Percentiles rank a stretch among this genome's conserved stretches.
Evolutionary conservation across 2,329 filamentous ascomycete genomes (phyloP).

Genomic region (Pseudocercospora pini-densiflorae): DNA sequence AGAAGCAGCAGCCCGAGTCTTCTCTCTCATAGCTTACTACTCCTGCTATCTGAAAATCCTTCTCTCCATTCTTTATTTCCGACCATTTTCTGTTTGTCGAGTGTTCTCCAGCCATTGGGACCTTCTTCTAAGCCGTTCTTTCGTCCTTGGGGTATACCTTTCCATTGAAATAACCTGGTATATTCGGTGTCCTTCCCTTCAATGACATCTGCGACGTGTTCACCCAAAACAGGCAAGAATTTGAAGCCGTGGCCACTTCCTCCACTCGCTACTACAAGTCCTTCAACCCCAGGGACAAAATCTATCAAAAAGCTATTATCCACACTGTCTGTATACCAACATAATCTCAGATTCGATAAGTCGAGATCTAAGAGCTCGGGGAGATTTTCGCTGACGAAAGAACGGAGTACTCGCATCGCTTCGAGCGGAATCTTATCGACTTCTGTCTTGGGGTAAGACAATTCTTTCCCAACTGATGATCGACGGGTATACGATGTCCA

Average conservation of each 20-base stretch:
- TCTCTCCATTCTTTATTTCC: slow-evolving; percentile 29
- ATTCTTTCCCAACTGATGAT: slow-evolving; percentile 5
- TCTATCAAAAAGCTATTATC: slow-evolving; percentile 39
- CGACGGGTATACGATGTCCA: slow-evolving; percentile 32
- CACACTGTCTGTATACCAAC: slow-evolving; percentile 58
- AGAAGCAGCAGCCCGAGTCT: no score
- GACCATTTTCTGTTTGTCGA: slow-evolving; percentile 26
- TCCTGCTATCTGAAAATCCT: not conserved
- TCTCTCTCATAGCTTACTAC: slow-evolving; percentile 4
- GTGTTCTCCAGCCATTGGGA: not conserved
- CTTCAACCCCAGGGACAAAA: slow-evolving; percentile 26
- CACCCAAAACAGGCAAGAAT: slow-evolving; percentile 39
- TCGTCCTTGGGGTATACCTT: slow-evolving; percentile 23
- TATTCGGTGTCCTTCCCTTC: slow-evolving; percentile 25
- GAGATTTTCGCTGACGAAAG: slow-evolving; percentile 50
- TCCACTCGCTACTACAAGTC: slow-evolving; percentile 38
- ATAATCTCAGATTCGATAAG: slow-evolving; percentile 51
- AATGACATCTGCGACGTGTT: slow-evolving; percentile 35
- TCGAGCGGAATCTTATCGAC: slow-evolving; percentile 29
- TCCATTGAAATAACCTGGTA: slow-evolving; percentile 33
- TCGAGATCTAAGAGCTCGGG: slow-evolving; percentile 40
- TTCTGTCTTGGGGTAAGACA: slow-evolving; percentile 32
- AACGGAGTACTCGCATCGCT: slow-evolving; percentile 32
- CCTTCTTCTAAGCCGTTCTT: slow-evolving; percentile 38
- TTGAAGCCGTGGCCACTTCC: slow-evolving; percentile 42